phyloP scores from a whole-genome alignment of 2,329 filamentous ascomycete species.

The Plenodomus tracheiphilus region DNA sequence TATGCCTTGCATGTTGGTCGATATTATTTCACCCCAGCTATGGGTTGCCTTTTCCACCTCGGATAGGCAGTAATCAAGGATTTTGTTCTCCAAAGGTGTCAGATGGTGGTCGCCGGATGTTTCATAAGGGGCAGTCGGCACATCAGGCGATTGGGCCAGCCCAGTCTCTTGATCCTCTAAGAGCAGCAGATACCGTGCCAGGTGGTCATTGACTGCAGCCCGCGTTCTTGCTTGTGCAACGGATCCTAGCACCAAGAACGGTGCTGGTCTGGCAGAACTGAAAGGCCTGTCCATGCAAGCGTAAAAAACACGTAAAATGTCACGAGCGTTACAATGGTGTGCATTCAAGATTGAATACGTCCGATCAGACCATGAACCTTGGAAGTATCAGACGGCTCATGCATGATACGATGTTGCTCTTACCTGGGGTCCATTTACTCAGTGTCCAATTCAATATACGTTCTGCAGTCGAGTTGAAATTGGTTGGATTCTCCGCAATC shows the following conservation, averaged over 20 bases:
- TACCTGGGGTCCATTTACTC: slow-evolving; percentile 80
- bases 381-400: slow-evolving; percentile 3
- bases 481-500: slow-evolving; percentile 68
- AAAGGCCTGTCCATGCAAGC: slow-evolving; percentile 64
- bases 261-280: slow-evolving; percentile 18
- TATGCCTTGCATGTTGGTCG: slow-evolving; percentile 51
- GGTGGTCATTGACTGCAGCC: slow-evolving; percentile 43
- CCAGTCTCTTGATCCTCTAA: slow-evolving; percentile 20
- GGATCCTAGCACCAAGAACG: slow-evolving; percentile 44
- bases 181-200: slow-evolving; percentile 57
- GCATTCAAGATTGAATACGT: slow-evolving; percentile 68
- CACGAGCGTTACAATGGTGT: slow-evolving; percentile 64
- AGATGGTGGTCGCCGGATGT: slow-evolving; percentile 19
- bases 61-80: slow-evolving; percentile 52
- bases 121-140: slow-evolving; percentile 4
- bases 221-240: slow-evolving; percentile 52
- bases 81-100: slow-evolving; percentile 26
- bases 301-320: slow-evolving; percentile 70
- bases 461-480: slow-evolving; percentile 68
- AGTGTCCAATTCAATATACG: slow-evolving; percentile 82
- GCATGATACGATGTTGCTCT: slow-evolving; percentile 31
- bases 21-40: slow-evolving; percentile 48
- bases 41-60: slow-evolving; percentile 52
- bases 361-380: slow-evolving; percentile 59
- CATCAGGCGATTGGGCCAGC: slow-evolving; percentile 3